Conservation (phyloP, 2,329 filamentous ascomycete species). For the Pseudonectria foliicola region DNA sequence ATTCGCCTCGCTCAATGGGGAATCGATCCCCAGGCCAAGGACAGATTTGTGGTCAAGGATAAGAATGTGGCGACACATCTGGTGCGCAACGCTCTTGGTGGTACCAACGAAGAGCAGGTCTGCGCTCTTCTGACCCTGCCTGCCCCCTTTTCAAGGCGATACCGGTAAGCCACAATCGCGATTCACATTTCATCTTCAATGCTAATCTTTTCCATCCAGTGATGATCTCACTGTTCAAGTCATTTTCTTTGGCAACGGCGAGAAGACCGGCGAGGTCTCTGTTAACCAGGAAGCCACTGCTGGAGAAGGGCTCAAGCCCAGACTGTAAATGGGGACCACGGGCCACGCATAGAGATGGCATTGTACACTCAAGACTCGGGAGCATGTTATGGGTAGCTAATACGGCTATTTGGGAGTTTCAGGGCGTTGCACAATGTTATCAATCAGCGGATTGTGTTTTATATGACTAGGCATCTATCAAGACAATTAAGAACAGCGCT, state of each 20-base stretch:
- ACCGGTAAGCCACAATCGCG: slow-evolving; percentile 51
- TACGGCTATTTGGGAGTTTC: no score
- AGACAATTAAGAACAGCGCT: no score
- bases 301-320: slow-evolving; percentile 30
- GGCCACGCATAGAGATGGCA: not conserved
- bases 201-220: slow-evolving; percentile 35
- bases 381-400: no score
- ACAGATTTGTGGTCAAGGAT: slow-evolving; percentile 89
- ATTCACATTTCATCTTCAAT: not conserved
- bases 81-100: slow-evolving; percentile 88
- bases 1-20: slow-evolving; percentile 91
- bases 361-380: not conserved
- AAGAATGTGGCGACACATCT: slow-evolving; percentile 95
- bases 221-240: slow-evolving; percentile 97
- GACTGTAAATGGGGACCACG: slow-evolving; percentile 25
- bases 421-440: no score
- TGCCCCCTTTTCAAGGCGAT: slow-evolving; percentile 83
- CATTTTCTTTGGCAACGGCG: slow-evolving; percentile 89
- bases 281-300: slow-evolving; percentile 85
- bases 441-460: no score
- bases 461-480: no score
- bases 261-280: slow-evolving; percentile 69
- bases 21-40: slow-evolving; percentile 62
- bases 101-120: slow-evolving; percentile 87
- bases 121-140: slow-evolving; percentile 87